These are phyloP conservation scores for Monascus ruber DNA, from an alignment of 2,329 filamentous ascomycete species.

Conservation along the genomic window DNA sequence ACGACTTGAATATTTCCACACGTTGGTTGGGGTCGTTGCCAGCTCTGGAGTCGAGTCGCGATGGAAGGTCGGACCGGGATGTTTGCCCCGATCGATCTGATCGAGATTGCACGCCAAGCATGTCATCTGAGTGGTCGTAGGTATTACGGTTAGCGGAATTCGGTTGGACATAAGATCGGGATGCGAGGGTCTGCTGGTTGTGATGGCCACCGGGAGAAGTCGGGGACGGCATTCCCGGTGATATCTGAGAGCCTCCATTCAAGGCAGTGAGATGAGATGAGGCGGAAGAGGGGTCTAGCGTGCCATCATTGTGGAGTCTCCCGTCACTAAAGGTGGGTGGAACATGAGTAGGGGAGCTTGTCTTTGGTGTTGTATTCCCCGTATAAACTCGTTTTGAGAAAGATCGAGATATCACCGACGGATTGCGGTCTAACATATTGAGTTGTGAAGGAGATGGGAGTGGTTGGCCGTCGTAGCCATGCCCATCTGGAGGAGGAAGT, in stretches of 20 bases:
- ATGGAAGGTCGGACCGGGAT: conserved; percentile 18
- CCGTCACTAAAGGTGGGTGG: conserved; percentile 55
- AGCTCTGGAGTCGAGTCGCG: conserved; percentile 18
- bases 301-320: conserved; percentile 41
- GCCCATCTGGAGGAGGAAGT: conserved; percentile 46
- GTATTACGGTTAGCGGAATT: conserved; percentile 15
- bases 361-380: conserved; percentile 62
- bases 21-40: conserved; percentile 20
- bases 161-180: conserved; percentile 32
- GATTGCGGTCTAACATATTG: conserved; percentile 28
- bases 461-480: conserved; percentile 27
- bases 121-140: conserved; percentile 31
- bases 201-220: conserved; percentile 32
- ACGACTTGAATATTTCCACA: conserved; percentile 98
- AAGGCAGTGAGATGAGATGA: conserved; percentile 60
- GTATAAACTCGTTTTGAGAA: conserved; percentile 64
- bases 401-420: conserved; percentile 53
- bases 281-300: conserved; percentile 56
- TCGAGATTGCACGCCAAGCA: conserved; percentile 16
- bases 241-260: conserved; percentile 49
- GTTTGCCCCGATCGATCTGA: conserved; percentile 21
- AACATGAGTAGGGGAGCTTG: conserved; percentile 60
- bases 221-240: conserved; percentile 38
- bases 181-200: conserved; percentile 32
- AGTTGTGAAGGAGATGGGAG: conserved; percentile 22